Percentiles rank a stretch among this genome's conserved stretches.
Conservation (phyloP, 78 protist species). For the Dictyostelium brefeldianum region DNA sequence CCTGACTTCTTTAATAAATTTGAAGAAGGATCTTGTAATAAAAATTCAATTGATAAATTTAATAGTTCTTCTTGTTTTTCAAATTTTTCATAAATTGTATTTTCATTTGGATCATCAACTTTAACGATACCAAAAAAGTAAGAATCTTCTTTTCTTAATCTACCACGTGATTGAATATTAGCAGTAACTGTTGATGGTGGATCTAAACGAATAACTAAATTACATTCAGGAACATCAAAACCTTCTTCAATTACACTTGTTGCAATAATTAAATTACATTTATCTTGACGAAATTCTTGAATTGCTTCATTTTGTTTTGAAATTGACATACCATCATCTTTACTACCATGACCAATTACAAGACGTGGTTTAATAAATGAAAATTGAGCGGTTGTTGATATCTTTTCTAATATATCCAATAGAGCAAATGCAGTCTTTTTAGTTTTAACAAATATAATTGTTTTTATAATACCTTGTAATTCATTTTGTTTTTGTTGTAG, state of each 20-base stretch:
- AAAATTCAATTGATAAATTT: background rate
- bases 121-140: slow-evolving; percentile 21
- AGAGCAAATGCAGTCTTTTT: background rate
- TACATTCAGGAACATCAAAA: slow-evolving; percentile 58
- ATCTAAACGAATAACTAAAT: slow-evolving; percentile 47
- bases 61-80: background rate
- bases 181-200: slow-evolving; percentile 64
- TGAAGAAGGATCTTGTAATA: slow-evolving; percentile 3
- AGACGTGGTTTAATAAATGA: background rate
- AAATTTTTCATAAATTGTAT: background rate
- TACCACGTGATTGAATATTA: slow-evolving; percentile 38
- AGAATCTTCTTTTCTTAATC: slow-evolving; percentile 18
- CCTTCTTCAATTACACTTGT: slow-evolving; percentile 60
- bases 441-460: slow-evolving; percentile 36
- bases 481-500: background rate
- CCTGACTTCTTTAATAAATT: too few species aligned
- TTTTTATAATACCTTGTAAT: background rate
- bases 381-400: background rate
- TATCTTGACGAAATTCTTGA: background rate
- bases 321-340: slow-evolving; percentile 8
- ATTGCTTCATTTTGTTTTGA: slow-evolving; percentile 2
- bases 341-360: slow-evolving; percentile 13
- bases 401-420: background rate
- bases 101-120: background rate
- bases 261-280: slow-evolving; percentile 18